A percentile compares a stretch with the other conserved stretches of the same genome.
Evolutionary conservation across 768 basidiomycete genomes (phyloP).

Genomic region (Cystobasidiopsis lactophilus): DNA sequence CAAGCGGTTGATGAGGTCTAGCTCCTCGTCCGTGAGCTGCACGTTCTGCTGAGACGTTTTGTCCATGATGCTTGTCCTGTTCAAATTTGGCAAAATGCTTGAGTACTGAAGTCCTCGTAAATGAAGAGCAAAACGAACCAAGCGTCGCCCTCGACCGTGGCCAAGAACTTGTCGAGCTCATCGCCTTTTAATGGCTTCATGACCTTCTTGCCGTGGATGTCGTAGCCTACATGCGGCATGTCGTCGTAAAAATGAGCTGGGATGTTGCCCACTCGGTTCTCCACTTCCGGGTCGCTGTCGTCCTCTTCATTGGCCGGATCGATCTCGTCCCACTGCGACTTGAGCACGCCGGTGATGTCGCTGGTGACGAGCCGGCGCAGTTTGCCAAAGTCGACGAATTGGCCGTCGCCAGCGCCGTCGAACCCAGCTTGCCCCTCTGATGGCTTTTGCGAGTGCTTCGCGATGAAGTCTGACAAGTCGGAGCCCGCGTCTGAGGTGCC

Average conservation of each 20-base stretch:
- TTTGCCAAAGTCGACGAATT: conserved; percentile 29
- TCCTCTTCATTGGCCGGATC: conserved; percentile 8
- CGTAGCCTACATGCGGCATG: conserved; percentile 94
- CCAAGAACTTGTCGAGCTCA: conserved; percentile 87
- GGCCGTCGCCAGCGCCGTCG: conserved; percentile 2
- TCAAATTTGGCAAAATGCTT: conserved; percentile 1
- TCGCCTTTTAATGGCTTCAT: conserved; percentile 85
- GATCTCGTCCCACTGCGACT: conserved; percentile 17
- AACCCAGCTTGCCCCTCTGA: conserved; percentile 12
- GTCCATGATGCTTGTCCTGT: conserved; percentile 80
- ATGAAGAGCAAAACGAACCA: conserved; percentile 41
- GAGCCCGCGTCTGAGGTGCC: conserved; percentile 25
- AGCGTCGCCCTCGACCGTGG: conserved; percentile 73
- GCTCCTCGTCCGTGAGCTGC: conserved; percentile 64
- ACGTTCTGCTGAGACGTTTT: conserved; percentile 65
- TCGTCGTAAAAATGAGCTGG: conserved; percentile 99
- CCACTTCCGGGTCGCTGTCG: conserved; percentile 7
- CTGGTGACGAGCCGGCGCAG: conserved; percentile 49
- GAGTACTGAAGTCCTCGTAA: background rate
- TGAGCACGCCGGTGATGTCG: conserved; percentile 43
- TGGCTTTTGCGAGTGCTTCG: conserved; percentile 24
- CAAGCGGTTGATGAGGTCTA: conserved; percentile 83
- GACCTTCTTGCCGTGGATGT: conserved; percentile 80
- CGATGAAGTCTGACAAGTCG: conserved; percentile 18
- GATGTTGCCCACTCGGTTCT: conserved; percentile 74